Conservation (phyloP, 768 basidiomycete species). For the Pleurotus sapidus region DNA sequence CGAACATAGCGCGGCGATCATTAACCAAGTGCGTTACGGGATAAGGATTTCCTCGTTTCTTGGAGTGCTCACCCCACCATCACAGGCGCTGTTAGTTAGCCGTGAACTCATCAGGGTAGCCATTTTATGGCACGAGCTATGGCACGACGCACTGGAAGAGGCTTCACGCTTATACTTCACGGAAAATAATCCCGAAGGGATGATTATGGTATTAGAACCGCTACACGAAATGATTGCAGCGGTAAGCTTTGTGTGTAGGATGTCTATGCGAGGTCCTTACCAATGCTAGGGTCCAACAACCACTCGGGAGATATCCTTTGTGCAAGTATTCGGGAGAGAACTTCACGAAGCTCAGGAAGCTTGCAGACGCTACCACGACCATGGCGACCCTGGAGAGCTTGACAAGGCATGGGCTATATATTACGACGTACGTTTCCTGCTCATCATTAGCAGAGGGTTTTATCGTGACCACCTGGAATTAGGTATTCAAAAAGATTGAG, state of each 20-base stretch:
- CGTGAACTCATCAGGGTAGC: constrained; percentile 97
- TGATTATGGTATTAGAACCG: constrained; percentile 92
- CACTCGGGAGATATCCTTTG: constrained; percentile 91
- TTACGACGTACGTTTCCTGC: constrained; percentile 65
- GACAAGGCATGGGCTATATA: constrained; percentile 99
- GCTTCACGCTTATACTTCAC: constrained; percentile 96
- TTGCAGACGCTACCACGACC: constrained; percentile 79
- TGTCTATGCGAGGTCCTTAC: constrained; percentile 1
- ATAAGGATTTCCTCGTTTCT: not conserved
- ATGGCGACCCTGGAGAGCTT: constrained; percentile 84
- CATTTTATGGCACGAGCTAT: constrained; percentile 97
- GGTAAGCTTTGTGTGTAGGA: constrained; percentile 35
- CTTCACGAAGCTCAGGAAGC: constrained; percentile 91
- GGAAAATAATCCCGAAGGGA: constrained; percentile 94
- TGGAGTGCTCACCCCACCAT: constrained; percentile 5
- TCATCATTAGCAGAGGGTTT: not conserved
- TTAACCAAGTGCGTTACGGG: constrained; percentile 63
- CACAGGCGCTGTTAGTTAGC: constrained; percentile 81
- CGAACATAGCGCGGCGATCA: constrained; percentile 85
- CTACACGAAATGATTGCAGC: constrained; percentile 90
- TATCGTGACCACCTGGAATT: not conserved
- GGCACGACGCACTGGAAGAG: constrained; percentile 98
- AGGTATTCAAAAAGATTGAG: constrained; percentile 97
- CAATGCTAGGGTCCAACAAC: constrained; percentile 81
- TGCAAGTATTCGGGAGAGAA: constrained; percentile 91